Evolutionary conservation across 2,329 filamentous ascomycete species (phyloP).

Genomic region (Talaromyces rugulosus): DNA sequence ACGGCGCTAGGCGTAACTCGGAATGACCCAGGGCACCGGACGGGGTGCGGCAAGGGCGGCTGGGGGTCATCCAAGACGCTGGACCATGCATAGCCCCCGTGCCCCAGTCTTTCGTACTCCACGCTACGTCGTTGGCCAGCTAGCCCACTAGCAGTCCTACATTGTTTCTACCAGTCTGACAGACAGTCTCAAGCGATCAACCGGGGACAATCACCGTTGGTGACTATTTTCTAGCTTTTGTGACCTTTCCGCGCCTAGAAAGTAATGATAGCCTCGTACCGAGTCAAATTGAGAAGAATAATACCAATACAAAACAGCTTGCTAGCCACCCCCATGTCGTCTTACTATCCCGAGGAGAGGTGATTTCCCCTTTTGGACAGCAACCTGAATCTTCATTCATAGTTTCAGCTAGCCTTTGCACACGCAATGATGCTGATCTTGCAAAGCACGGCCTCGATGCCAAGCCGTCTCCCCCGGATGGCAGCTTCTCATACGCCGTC

Average conservation of each 20-base stretch:
- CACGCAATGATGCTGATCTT: background rate
- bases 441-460: background rate
- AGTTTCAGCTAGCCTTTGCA: slow-evolving; percentile 11
- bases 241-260: background rate
- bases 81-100: background rate
- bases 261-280: background rate
- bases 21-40: background rate
- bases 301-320: background rate
- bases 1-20: background rate
- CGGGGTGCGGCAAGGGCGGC: background rate
- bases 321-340: no score
- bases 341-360: background rate
- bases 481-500: slow-evolving; percentile 1
- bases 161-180: background rate
- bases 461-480: background rate
- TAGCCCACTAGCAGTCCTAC: background rate
- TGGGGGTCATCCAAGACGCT: background rate
- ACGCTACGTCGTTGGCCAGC: background rate
- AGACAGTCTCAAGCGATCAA: background rate
- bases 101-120: background rate
- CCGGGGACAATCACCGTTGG: background rate
- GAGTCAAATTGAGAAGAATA: background rate
- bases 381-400: background rate
- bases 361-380: background rate
- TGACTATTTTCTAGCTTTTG: background rate